Evolutionary conservation across 129 eudicot genomes (phyloP), one percentile per base, ranked within the genome.

Genomic region (Flaveria ramosissima): DNA sequence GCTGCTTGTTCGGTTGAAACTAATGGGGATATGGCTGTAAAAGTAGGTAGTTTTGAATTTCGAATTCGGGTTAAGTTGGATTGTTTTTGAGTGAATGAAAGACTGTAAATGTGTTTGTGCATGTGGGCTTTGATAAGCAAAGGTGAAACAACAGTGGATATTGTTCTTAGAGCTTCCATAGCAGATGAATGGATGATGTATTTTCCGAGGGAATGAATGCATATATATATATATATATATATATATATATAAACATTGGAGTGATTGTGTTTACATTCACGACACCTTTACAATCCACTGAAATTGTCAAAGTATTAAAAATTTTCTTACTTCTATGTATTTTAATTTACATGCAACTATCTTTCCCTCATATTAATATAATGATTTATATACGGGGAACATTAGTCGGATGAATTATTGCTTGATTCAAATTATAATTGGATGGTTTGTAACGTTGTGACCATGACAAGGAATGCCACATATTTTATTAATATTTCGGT

Each of bases 11-110:
- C 71, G 10, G 86, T 61, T 61, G 68, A 61, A 61, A 24, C 42
- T 13, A 9, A 26, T 61, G 68, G 27, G 26, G 68, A 61, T 13
- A 12, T 26, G 68, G 42, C 68, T 14, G 83, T 73, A 7, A 73
- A 59, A 66, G 43, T 42, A 70, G 75, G 81, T 73, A 76, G 81
- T 32, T 55, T 83, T 45, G 82, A 7, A 42, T 64, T 83, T 7
- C 62, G 1, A 61, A 61, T 4, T 14, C 13, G 43, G 42, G 17
- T 26, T 61, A 61, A 13, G 43, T 61, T 61, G n/a, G 36, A 6
- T 23, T 9, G 23, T 23, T 9, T 59, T 1, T 26, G 41, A 26
- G 68, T 1, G 13, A 61, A 61, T 5, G 19, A 24, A 26, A 61
- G 42, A 26, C 17, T 61, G 3, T 1, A 27, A 61, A 27, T 26